A percentile compares a stretch with the other conserved stretches of the same genome.
Conservation (phyloP, 768 basidiomycete species). For the Boletus rubroflammeus region DNA sequence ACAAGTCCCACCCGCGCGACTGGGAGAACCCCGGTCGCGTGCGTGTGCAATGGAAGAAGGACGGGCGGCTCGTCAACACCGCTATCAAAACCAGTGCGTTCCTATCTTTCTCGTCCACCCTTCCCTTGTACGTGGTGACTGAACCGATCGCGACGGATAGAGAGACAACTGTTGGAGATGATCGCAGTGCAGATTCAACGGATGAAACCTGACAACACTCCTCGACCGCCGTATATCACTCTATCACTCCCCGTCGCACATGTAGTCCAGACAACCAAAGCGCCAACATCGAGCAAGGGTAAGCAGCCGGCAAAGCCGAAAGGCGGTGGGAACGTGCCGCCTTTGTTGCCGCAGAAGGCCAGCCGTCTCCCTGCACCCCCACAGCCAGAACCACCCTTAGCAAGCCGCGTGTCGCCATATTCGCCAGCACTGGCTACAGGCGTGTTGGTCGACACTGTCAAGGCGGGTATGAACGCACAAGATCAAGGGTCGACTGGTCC, state of each 20-base stretch:
- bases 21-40: conserved; percentile 99
- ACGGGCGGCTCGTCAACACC: conserved; percentile 61
- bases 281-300: conserved; percentile 39
- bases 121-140: not conserved
- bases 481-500: conserved; percentile 44
- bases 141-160: conserved; percentile 35
- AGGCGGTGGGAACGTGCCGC: conserved; percentile 33
- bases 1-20: conserved; percentile 89
- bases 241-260: conserved; percentile 28
- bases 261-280: conserved; percentile 30
- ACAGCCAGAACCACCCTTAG: conserved; percentile 67
- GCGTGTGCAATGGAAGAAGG: conserved; percentile 88
- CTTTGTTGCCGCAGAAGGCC: conserved; percentile 24
- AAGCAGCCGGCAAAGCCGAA: conserved; percentile 52
- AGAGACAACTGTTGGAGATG: conserved; percentile 75
- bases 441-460: conserved; percentile 77
- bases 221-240: conserved; percentile 58
- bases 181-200: conserved; percentile 72
- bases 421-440: conserved; percentile 76
- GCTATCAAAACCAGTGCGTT: conserved; percentile 73
- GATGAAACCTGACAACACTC: conserved; percentile 65
- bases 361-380: conserved; percentile 69
- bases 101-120: not conserved
- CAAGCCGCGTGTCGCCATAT: conserved; percentile 73
- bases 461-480: conserved; percentile 75